Evolutionary conservation across 1,284 basidiomycete genomes (phyloP).

Genomic region (Ceratobasidium sp.): DNA sequence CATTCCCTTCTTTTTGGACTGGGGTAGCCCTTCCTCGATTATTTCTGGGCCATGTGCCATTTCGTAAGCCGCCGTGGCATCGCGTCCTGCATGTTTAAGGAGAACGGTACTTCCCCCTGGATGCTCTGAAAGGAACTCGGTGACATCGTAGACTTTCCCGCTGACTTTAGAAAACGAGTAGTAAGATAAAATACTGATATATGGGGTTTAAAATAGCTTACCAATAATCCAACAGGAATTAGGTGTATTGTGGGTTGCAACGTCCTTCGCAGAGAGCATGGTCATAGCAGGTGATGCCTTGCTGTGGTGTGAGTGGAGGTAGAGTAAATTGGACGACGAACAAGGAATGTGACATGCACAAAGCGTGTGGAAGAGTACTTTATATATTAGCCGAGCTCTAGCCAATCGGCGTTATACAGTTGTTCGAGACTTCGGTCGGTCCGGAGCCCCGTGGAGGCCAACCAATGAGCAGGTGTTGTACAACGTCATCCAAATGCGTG

Average conservation of each 20-base stretch:
- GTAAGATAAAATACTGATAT: not conserved
- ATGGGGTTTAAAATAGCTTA: conserved; percentile 3
- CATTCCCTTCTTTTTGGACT: conserved; percentile 72
- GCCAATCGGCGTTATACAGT: conserved; percentile 30
- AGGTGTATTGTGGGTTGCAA: conserved; percentile 48
- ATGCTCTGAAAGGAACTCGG: conserved; percentile 53
- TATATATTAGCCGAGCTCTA: not conserved
- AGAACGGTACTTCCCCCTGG: conserved; percentile 54
- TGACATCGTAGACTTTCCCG: conserved; percentile 46
- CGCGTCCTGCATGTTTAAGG: conserved; percentile 53
- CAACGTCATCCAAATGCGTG: not conserved
- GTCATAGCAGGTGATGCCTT: not conserved
- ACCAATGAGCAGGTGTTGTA: conserved; percentile 4
- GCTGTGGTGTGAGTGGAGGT: not conserved
- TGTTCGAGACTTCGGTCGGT: conserved; percentile 20
- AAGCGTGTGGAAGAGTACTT: not conserved
- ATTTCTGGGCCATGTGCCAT: conserved; percentile 78
- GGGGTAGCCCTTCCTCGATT: conserved; percentile 70
- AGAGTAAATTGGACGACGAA: not conserved
- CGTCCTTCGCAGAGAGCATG: conserved; percentile 38
- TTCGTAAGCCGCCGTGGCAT: conserved; percentile 62
- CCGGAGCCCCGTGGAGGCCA: conserved; percentile 27
- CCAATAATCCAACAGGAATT: conserved; percentile 53
- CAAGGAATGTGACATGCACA: not conserved
- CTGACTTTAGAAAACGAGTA: conserved; percentile 13